These are phyloP conservation scores for Candida alai DNA, from an alignment of 805 yeast genomes.

Conservation along the genomic window DNA sequence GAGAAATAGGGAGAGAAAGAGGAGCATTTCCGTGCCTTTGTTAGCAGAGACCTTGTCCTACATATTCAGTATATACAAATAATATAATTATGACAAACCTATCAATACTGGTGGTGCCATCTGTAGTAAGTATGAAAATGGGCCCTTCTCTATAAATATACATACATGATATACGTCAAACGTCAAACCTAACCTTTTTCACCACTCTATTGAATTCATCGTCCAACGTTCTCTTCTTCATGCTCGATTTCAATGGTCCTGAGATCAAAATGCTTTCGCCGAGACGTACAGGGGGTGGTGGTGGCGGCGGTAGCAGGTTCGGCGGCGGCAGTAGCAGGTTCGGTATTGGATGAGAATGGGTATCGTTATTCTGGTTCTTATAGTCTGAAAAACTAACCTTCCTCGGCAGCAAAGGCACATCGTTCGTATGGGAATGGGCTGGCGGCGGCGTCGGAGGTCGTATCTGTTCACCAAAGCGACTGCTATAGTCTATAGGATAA, in stretches of 20 bases:
- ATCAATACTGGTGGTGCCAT: no score
- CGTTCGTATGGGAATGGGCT: not conserved
- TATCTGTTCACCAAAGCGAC: not conserved
- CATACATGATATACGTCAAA: no score
- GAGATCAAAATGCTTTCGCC: not conserved
- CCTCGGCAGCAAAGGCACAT: not conserved
- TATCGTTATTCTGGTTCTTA: conserved; percentile 1
- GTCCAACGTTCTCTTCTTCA: conserved; percentile 18
- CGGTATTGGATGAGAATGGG: not conserved
- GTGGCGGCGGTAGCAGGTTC: conserved; percentile 6
- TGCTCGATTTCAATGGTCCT: conserved; percentile 22
- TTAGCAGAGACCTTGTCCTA: no score
- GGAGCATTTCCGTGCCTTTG: no score
- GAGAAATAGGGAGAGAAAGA: no score
- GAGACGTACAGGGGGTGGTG: not conserved
- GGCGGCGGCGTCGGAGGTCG: conserved; percentile 9
- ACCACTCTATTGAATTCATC: conserved; percentile 13
- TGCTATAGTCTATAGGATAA: conserved; percentile 1
- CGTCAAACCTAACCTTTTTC: conserved; percentile 33
- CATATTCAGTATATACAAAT: no score
- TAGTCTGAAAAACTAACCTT: conserved; percentile 5
- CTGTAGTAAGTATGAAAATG: no score
- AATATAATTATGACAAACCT: no score
- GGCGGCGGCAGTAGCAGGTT: conserved; percentile 3
- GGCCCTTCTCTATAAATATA: no score